These are phyloP conservation scores for Sporisorium graminicola DNA, from an alignment of 1,284 basidiomycete species.

Conservation along the genomic window DNA sequence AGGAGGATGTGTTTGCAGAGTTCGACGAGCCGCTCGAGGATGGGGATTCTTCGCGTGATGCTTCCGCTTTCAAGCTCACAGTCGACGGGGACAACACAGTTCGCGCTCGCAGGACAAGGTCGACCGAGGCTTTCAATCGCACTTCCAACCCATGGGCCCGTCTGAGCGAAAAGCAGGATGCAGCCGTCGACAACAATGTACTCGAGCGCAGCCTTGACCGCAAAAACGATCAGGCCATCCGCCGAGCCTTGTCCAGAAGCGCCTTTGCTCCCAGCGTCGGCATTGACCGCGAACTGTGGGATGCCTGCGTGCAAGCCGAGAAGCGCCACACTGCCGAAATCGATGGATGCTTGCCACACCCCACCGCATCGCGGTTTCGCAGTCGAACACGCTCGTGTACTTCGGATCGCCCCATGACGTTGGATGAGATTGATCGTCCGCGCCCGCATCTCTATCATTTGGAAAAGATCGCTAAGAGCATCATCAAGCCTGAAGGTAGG, in stretches of 20 bases:
- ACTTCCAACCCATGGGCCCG: constrained; percentile 27
- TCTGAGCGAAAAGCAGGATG: constrained; percentile 10
- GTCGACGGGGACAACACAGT: constrained; percentile 36
- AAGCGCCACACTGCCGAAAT: constrained; percentile 49
- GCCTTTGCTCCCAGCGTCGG: constrained; percentile 26
- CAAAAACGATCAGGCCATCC: constrained; percentile 32
- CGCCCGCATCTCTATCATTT: constrained; percentile 45
- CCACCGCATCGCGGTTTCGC: constrained; percentile 6
- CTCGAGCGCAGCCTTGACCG: constrained; percentile 20
- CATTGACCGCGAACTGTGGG: constrained; percentile 49
- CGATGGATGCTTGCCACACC: constrained; percentile 23
- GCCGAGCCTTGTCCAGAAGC: constrained; percentile 17
- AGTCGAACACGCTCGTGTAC: constrained; percentile 19
- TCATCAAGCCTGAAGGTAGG: constrained; percentile 26
- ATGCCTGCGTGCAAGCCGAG: constrained; percentile 50
- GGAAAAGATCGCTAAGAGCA: constrained; percentile 47
- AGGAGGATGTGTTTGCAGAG: constrained; percentile 70
- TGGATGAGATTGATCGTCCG: constrained; percentile 48
- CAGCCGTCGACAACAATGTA: constrained; percentile 12
- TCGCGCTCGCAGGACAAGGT: constrained; percentile 45
- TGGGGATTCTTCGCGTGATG: constrained; percentile 3
- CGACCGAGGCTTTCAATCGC: constrained; percentile 24
- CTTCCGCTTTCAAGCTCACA: neutral
- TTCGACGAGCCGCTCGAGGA: constrained; percentile 38
- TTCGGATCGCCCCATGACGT: constrained; percentile 29